Evolutionary conservation across 805 yeast species (phyloP), one percentile per base, ranked within the genome.

Genomic region (Saccharomycopsis capsularis): DNA sequence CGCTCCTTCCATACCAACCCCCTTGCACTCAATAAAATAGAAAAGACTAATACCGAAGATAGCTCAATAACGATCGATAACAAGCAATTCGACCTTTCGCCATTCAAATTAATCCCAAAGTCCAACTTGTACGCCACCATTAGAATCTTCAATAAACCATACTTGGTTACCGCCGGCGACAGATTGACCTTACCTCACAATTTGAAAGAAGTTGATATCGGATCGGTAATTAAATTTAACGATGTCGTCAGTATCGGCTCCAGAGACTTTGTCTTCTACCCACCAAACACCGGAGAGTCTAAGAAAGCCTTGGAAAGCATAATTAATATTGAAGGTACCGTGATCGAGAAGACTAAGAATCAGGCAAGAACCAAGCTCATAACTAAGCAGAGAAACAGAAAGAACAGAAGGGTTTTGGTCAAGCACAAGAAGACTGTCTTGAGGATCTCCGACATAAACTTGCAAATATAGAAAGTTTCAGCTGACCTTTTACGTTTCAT

Each of bases 161-260:
- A 86, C 60, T 70, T 93, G 53, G 93, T 93, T 16, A 89, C 98
- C 23, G 78, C 82, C 56, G 99, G 99, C 21, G 99, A 93, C 64
- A 76, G 73, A 56, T 76, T 93, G 46, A 75, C 80, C 22, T 66
- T 93, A 36, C 96, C 97, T 2, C 90, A 78, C 65, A 76, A 79
- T 55, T 62, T 93, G 70, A 82, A 80, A 58, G 76, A 79, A 47
- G 93, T 83, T 9, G 73, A 80, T 46, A 81, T 91, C 3, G 99
- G 99, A 18, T 96, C 90, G 64, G 71, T 72, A n/a, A 69, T 93
- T 45, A 68, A 73, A 42, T 74, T 93, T 61, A 79, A 77, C 54
- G 82, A 88, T 58, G 89, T 91, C 32, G 76, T 82, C 15, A 81
- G 88, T 9, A 66, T 93, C 25, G 99, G 99, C 2, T 81, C 95